Evolutionary conservation across 2,329 filamentous ascomycete species (phyloP).

Genomic region (Xylariaceae sp.): DNA sequence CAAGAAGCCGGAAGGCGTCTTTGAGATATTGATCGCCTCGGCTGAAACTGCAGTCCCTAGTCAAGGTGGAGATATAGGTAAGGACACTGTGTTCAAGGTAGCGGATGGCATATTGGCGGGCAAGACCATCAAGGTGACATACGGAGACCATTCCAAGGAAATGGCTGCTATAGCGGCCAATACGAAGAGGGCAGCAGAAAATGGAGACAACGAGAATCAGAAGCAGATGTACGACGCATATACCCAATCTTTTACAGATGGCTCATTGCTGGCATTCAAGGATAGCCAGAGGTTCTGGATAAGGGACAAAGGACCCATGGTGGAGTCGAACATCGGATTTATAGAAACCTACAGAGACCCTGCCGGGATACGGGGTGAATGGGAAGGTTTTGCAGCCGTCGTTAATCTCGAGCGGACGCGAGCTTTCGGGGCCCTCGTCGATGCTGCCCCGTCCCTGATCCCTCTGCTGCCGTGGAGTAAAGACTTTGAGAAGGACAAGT

Average conservation of each 20-base stretch:
- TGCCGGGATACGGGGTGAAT: slow-evolving; percentile 73
- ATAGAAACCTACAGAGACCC: slow-evolving; percentile 84
- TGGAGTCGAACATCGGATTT: slow-evolving; percentile 79
- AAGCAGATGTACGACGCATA: slow-evolving; percentile 55
- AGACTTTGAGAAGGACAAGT: slow-evolving; percentile 94
- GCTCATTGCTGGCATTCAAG: slow-evolving; percentile 73
- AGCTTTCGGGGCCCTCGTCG: slow-evolving; percentile 80
- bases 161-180: slow-evolving; percentile 64
- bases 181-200: slow-evolving; percentile 61
- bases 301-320: slow-evolving; percentile 71
- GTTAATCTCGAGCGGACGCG: slow-evolving; percentile 88
- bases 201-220: slow-evolving; percentile 69
- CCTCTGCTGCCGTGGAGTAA: slow-evolving; percentile 81
- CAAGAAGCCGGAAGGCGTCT: slow-evolving; percentile 59
- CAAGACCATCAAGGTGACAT: slow-evolving; percentile 65
- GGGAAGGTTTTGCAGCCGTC: slow-evolving; percentile 77
- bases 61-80: slow-evolving; percentile 63
- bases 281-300: slow-evolving; percentile 79
- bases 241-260: slow-evolving; percentile 66
- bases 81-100: slow-evolving; percentile 55
- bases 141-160: slow-evolving; percentile 68
- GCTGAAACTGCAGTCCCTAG: slow-evolving; percentile 54
- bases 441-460: slow-evolving; percentile 75
- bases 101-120: slow-evolving; percentile 56
- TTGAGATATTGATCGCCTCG: slow-evolving; percentile 71